Conservation (phyloP, 2,329 filamentous ascomycete genomes). For the Laburnicola sp. region DNA sequence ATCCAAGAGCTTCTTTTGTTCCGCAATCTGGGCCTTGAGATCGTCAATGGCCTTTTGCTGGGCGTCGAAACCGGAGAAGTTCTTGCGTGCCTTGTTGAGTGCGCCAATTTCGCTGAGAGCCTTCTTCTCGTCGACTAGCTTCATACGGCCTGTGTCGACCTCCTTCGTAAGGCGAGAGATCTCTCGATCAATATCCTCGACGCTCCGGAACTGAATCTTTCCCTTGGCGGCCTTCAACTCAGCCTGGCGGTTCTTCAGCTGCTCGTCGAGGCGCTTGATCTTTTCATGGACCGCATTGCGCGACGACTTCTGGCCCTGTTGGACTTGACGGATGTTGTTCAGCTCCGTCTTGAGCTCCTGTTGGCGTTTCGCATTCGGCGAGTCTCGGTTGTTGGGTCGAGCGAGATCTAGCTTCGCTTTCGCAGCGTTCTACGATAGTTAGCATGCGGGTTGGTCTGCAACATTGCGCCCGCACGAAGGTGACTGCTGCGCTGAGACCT, state of each 20-base stretch:
- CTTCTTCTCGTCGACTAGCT: constrained; percentile 97
- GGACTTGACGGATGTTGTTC: constrained; percentile 81
- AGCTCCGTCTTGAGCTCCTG: constrained; percentile 82
- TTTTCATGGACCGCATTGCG: constrained; percentile 80
- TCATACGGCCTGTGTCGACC: constrained; percentile 88
- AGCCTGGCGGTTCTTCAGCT: constrained; percentile 78
- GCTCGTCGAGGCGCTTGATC: constrained; percentile 88
- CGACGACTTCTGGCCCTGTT: constrained; percentile 82
- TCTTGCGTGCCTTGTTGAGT: constrained; percentile 87
- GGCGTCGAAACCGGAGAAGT: constrained; percentile 81
- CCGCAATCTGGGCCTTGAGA: constrained; percentile 82
- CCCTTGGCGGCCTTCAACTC: constrained; percentile 85
- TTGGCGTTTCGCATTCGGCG: constrained; percentile 77
- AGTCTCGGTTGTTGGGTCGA: constrained; percentile 79
- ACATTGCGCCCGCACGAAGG: constrained; percentile 11
- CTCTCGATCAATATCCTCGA: constrained; percentile 83
- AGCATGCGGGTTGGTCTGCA: not conserved
- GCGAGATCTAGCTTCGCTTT: constrained; percentile 87
- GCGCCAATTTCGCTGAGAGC: constrained; percentile 78
- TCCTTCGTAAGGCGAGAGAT: constrained; percentile 80
- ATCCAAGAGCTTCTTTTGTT: constrained; percentile 85
- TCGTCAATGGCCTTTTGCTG: constrained; percentile 88
- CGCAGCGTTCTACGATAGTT: constrained; percentile 69
- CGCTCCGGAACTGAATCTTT: constrained; percentile 81
- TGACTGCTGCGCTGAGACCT: not conserved